Evolutionary conservation across 2,329 filamentous ascomycete genomes (phyloP).

Genomic region (Neonectria magnoliae): DNA sequence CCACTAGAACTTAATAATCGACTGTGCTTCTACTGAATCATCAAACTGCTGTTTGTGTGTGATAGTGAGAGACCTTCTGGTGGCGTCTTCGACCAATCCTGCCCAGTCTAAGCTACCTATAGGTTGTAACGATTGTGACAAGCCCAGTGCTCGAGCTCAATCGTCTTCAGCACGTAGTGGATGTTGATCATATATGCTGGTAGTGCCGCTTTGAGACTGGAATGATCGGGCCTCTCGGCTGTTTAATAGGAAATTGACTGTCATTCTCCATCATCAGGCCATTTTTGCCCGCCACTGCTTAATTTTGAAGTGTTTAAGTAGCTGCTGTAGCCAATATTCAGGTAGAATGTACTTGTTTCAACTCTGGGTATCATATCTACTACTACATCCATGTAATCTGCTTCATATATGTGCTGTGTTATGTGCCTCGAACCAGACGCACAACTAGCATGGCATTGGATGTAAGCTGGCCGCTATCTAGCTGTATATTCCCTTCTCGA

Average conservation of each 20-base stretch:
- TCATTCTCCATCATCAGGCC: neutral
- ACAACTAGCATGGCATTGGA: neutral
- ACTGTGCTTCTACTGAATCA: conserved; percentile 48
- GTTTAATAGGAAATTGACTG: neutral
- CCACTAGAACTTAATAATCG: conserved; percentile 58
- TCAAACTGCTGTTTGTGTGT: neutral
- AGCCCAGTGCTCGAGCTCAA: neutral
- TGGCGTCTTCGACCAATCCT: neutral
- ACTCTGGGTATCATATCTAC: neutral
- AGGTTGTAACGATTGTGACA: neutral
- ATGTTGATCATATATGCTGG: neutral
- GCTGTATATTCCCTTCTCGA: conserved; percentile 72
- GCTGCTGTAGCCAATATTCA: neutral
- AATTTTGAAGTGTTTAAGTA: too few species aligned
- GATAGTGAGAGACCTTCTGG: neutral
- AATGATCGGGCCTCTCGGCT: neutral
- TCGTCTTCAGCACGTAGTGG: neutral
- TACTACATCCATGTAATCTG: neutral
- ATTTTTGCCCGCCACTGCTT: neutral
- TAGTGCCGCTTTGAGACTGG: neutral
- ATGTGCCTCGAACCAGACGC: neutral
- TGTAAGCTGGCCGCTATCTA: conserved; percentile 6
- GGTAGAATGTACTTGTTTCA: neutral
- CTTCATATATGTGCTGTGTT: neutral
- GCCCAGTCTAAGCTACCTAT: neutral